Base-by-base conservation (phyloP, 2,329 filamentous ascomycete genomes). In the Drechslerella coelobrocha region DNA sequence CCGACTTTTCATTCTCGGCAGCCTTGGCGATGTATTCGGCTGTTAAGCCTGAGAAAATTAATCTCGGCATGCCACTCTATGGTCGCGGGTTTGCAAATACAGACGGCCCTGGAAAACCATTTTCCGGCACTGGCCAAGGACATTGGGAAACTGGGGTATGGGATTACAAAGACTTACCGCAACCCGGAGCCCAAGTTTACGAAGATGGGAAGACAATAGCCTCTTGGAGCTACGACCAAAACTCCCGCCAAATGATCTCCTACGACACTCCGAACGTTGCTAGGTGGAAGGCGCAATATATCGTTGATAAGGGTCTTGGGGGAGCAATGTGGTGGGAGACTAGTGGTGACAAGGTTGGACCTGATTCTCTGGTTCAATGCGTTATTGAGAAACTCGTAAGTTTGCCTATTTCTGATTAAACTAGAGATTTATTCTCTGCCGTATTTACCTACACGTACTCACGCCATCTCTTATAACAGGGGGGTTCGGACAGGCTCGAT, bases 241-340 rank as follows among this genome's bases (percentile, higher is more conserved):
- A 76, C 0, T 82, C 82, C 27, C 83, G 83, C 69, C 86, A 85
- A 62, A 84, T 97, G 82, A 84, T 97, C 57, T 89, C 85, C 43
- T 97, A 96, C 77, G 89, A 92, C 77, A 93, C 86, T 0, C 83
- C 86, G 0, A 79, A 82, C 1, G 85, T 92, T 78, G 89, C 87
- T 2, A 81, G 82, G 74, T 77, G 80, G 74, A 97, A 97, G 82
- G 86, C 87, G 0, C 80, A 84, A 7, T 96, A 87, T 78, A 85
- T 97, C 77, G 84, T 82, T 76, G 78, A 84, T 23, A 81, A 84
- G 43, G 82, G 85, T 0, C 83, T 97, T 0, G 92, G 92, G 1
- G 93, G 93, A 14, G 91, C 85, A n/a, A 97, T 97, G 93, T 97
- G 92, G 92, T 95, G 90, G 90, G 93, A 97, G 81, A 91, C 87